Evolutionary conservation across 352 stramenopile genomes (phyloP), one percentile per base, ranked within the genome.

Genomic region (Pilasporangium apinafurcum): DNA sequence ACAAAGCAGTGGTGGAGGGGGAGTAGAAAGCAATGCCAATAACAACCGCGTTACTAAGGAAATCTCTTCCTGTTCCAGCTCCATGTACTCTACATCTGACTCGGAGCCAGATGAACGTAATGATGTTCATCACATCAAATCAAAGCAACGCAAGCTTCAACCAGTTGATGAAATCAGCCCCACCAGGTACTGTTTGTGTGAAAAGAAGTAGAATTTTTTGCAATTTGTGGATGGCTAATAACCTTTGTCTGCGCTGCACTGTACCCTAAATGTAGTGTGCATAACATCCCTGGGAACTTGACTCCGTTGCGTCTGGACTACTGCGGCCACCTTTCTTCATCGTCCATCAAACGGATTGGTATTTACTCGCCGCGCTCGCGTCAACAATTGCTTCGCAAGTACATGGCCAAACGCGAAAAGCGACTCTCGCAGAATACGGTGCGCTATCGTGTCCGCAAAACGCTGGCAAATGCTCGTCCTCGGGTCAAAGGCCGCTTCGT

Each of bases 401-500:
- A 88, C 65, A 91, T 86, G 75, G 54, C 60, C 35, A 91, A 91
- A 59, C 75, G 79, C 29, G 69, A 65, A 18, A 77, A 78, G 42
- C 69, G 79, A 25, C 53, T 91, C 20, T 87, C 68, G 14, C 79
- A 87, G 41, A 67, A 82, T 52, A 88, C 64, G 38, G 75, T 91
- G 38, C 75, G 75, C 56, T 91, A 88, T 50, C 63, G 76, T 44
- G 79, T 91, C 47, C 75, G 75, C 37, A 91, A 91, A 42, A 86
- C 79, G 37, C 65, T 88, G 29, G 79, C 79, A 36, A 88, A 88
- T 30, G 78, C 78, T 13, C 75, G 78, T 4, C 75, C 79, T 21
- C 70, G 79, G 8, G 75, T 88, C 30, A 91, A 87, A 56, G 79
- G 79, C 31, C 75, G 79, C 17, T 91, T 91, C 55, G 75, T 88